Conservation (phyloP, 805 yeast genomes). For the Starmerella bacillaris region DNA sequence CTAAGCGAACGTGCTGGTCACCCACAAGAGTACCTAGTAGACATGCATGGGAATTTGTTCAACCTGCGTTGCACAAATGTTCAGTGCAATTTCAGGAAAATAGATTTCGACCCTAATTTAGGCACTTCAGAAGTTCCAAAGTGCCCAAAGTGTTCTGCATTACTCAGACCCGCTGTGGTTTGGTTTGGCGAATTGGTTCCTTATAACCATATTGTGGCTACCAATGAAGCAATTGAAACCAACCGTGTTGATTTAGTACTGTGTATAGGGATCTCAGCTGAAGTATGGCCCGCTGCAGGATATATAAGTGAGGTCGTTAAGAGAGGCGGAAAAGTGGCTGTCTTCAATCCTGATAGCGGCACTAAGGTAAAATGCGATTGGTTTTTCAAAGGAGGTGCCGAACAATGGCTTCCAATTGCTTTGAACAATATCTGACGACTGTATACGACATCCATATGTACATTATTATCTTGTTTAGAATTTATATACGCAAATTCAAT, state of each 20-base stretch:
- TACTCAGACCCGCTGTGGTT: constrained; percentile 74
- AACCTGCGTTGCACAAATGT: constrained; percentile 58
- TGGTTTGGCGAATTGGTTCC: constrained; percentile 92
- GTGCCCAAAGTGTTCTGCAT: constrained; percentile 55
- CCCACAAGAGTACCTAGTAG: constrained; percentile 33
- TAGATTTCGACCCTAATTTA: constrained; percentile 20
- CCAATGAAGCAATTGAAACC: constrained; percentile 49
- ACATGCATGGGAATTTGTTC: constrained; percentile 67
- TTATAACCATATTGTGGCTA: constrained; percentile 38
- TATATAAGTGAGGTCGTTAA: constrained; percentile 59
- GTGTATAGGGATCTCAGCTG: constrained; percentile 72
- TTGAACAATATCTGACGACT: constrained; percentile 28
- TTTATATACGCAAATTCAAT: too few relatives aligned
- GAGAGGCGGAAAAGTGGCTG: constrained; percentile 67
- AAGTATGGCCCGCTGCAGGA: constrained; percentile 84
- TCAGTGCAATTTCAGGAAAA: constrained; percentile 41
- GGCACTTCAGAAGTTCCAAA: constrained; percentile 40
- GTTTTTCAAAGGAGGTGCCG: constrained; percentile 71
- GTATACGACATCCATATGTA: too few relatives aligned
- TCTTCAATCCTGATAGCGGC: constrained; percentile 44
- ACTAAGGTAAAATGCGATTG: constrained; percentile 26
- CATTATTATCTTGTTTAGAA: too few relatives aligned
- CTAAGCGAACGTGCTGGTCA: constrained; percentile 51
- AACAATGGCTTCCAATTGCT: constrained; percentile 48
- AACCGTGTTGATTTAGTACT: constrained; percentile 50